phyloP scores from a whole-genome alignment of 441 rosid species.

The Erodium texanum region DNA sequence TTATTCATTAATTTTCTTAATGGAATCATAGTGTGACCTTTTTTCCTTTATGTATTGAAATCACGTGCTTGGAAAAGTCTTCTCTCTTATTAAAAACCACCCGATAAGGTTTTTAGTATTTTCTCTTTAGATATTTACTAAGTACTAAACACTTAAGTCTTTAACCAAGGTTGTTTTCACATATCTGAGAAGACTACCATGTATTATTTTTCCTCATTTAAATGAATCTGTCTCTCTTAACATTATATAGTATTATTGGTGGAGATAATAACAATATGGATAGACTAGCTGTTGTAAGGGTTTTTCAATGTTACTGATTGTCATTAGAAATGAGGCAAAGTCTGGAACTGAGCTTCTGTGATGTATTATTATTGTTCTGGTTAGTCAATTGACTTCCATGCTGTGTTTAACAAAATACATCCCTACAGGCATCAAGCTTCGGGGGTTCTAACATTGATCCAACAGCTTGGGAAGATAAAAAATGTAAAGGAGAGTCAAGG shows the following conservation, averaged over 20 bases:
- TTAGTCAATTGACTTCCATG: neutral
- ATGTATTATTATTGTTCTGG: neutral
- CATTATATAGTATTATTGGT: neutral
- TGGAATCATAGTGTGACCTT: neutral
- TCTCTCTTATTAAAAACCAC: neutral
- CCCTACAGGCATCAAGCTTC: conserved; percentile 71
- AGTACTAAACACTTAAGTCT: neutral
- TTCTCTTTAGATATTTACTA: too few relatives aligned
- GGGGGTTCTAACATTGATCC: conserved; percentile 97
- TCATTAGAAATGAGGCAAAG: neutral
- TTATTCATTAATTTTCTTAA: neutral
- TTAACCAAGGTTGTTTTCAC: neutral
- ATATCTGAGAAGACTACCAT: neutral
- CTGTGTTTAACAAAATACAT: conserved; percentile 7
- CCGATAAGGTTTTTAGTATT: neutral
- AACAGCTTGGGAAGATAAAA: conserved; percentile 99
- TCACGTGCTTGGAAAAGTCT: neutral
- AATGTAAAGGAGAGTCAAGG: conserved; percentile 96
- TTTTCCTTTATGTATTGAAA: neutral
- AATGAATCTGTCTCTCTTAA: neutral
- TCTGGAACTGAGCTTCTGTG: neutral
- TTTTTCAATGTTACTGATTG: neutral
- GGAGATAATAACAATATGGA: neutral
- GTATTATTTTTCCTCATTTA: neutral
- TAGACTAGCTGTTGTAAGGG: neutral